Evolutionary conservation across 139 green algal genomes (phyloP).

Genomic region (Astrephomene gubernaculifera): DNA sequence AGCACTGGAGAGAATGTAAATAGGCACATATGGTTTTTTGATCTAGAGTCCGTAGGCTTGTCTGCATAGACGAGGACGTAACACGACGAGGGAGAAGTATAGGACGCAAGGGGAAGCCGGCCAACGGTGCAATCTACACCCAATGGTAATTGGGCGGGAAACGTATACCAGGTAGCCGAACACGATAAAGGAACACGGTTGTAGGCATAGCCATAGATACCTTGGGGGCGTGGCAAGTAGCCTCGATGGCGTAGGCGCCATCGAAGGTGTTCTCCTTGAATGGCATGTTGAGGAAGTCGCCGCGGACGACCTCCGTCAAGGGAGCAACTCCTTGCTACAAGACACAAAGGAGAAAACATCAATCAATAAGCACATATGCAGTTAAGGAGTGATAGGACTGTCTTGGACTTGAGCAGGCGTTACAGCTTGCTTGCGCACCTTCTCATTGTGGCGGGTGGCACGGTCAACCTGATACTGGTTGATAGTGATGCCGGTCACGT

Average conservation of each 20-base stretch:
- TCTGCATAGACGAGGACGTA: too few species aligned
- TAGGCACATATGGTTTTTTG: too few species aligned
- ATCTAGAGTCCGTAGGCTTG: too few species aligned
- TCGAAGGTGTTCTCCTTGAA: conserved; percentile 92
- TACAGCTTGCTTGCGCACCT: conserved; percentile 55
- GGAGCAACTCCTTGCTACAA: conserved; percentile 75
- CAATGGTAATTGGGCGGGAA: too few species aligned
- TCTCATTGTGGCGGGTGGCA: conserved; percentile 82
- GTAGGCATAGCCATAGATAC: conserved; percentile 42
- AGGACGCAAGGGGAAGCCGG: too few species aligned
- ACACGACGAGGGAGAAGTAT: too few species aligned
- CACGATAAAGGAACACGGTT: too few species aligned
- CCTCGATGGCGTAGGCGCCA: conserved; percentile 95
- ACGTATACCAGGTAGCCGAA: too few species aligned
- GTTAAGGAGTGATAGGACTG: too few species aligned
- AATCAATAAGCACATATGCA: too few species aligned
- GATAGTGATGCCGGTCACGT: conserved; percentile 98
- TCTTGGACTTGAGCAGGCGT: neutral
- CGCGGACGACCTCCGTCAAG: conserved; percentile 87
- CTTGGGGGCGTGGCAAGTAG: conserved; percentile 96
- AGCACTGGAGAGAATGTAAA: too few species aligned
- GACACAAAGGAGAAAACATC: neutral
- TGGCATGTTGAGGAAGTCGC: conserved; percentile 96
- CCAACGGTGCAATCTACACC: too few species aligned
- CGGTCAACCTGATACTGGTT: conserved; percentile 96